Evolutionary conservation across 2,329 filamentous ascomycete genomes (phyloP).

Genomic region (Aspergillus melleus): DNA sequence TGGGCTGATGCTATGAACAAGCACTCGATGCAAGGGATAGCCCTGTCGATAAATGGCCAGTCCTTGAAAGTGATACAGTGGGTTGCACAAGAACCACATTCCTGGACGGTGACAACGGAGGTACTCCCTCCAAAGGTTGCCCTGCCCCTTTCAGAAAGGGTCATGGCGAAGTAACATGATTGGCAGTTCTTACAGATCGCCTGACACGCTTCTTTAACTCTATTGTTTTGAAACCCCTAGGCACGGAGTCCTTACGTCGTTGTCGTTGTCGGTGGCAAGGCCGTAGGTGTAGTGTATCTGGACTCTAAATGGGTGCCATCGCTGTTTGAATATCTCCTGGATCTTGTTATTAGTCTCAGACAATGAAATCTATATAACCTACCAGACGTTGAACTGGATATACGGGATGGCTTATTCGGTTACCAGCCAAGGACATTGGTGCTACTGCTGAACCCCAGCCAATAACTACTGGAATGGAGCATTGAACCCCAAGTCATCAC

Average conservation of each 20-base stretch:
- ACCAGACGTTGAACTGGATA: background rate
- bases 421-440: background rate
- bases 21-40: conserved; percentile 17
- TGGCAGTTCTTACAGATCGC: background rate
- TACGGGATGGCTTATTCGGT: background rate
- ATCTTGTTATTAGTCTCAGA: background rate
- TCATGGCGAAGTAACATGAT: background rate
- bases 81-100: background rate
- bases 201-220: background rate
- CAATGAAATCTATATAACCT: background rate
- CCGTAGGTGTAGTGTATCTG: background rate
- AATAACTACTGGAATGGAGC: background rate
- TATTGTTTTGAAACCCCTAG: background rate
- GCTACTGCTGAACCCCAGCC: background rate
- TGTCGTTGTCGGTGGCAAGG: background rate
- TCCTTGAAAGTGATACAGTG: background rate
- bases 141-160: background rate
- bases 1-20: conserved; percentile 5
- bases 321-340: background rate
- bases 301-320: background rate
- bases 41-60: conserved; percentile 8
- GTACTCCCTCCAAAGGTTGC: too few relatives aligned
- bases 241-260: background rate
- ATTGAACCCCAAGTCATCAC: background rate
- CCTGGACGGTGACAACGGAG: background rate